These are phyloP conservation scores for Eucommia ulmoides DNA, from an alignment of 257 asterid genomes.

Conservation along the genomic window DNA sequence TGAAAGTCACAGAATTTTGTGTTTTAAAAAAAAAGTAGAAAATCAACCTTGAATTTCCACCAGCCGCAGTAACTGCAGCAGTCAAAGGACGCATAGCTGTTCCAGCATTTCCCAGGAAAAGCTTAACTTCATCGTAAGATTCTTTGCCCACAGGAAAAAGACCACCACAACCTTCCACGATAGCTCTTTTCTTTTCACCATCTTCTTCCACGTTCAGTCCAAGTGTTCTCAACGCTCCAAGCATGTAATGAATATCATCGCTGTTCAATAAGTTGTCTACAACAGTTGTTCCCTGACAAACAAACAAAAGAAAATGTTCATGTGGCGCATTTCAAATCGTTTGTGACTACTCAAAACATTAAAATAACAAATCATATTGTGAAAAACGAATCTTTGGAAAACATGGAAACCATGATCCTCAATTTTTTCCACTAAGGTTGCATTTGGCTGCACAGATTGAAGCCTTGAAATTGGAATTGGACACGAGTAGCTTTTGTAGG, in stretches of 20 bases:
- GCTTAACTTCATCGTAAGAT: conserved; percentile 66
- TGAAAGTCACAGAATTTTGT: no score
- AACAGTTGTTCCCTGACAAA: conserved; percentile 70
- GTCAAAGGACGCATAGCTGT: conserved; percentile 98
- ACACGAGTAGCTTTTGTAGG: no score
- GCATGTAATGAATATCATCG: conserved; percentile 92
- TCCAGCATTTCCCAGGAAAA: conserved; percentile 99
- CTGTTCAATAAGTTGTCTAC: conserved; percentile 87
- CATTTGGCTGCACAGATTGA: no score
- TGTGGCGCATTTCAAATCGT: no score
- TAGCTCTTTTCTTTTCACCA: conserved; percentile 53
- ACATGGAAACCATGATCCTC: no score
- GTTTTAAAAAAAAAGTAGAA: no score
- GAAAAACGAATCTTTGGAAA: no score
- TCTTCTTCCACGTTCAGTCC: conserved; percentile 80
- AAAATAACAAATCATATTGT: background rate
- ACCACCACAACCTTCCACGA: conserved; percentile 85
- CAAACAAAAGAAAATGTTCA: no score
- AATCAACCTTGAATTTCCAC: conserved; percentile 68
- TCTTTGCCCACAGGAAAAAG: conserved; percentile 70
- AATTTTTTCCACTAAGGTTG: no score
- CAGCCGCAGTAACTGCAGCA: conserved; percentile 93
- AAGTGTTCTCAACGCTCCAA: conserved; percentile 80
- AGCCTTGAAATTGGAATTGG: no score
- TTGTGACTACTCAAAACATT: background rate